Evolutionary conservation across 2,329 filamentous ascomycete genomes (phyloP).

Genomic region (Colletotrichum camelliae): DNA sequence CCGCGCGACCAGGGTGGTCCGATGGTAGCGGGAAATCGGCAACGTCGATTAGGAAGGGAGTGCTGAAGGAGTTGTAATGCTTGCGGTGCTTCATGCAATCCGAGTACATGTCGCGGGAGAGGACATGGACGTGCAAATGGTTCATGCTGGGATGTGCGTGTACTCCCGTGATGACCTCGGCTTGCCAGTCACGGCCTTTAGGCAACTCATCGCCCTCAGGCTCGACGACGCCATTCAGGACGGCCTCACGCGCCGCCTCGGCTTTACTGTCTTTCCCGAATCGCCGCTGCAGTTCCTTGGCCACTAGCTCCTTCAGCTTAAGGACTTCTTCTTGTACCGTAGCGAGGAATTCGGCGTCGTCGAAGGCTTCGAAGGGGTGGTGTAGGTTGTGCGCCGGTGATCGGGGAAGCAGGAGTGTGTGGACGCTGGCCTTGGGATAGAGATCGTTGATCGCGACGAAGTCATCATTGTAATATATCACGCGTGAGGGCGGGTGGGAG

Average conservation of each 20-base stretch:
- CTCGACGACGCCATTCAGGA: constrained; percentile 64
- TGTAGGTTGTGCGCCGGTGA: constrained; percentile 61
- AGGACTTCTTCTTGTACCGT: constrained; percentile 65
- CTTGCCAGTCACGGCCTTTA: constrained; percentile 76
- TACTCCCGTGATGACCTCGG: constrained; percentile 77
- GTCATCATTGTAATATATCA: constrained; percentile 70
- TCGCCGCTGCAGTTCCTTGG: constrained; percentile 73
- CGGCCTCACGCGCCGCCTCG: constrained; percentile 70
- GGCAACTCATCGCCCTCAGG: constrained; percentile 59
- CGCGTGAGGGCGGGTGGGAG: constrained; percentile 61
- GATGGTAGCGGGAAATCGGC: constrained; percentile 77
- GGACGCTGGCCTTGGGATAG: constrained; percentile 85
- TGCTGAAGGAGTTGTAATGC: constrained; percentile 93
- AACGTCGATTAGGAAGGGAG: constrained; percentile 80
- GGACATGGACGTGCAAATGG: constrained; percentile 88
- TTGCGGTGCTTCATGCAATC: constrained; percentile 76
- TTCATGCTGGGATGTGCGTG: constrained; percentile 92
- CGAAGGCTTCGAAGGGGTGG: constrained; percentile 81
- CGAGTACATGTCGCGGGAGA: constrained; percentile 81
- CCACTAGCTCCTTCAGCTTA: constrained; percentile 70
- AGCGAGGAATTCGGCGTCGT: constrained; percentile 71
- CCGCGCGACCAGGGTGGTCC: constrained; percentile 58
- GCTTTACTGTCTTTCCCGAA: constrained; percentile 68
- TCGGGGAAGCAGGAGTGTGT: constrained; percentile 87
- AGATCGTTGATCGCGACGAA: constrained; percentile 82